A percentile compares a stretch with the other conserved stretches of the same genome.
Conservation (phyloP, 495 filamentous ascomycete species). For the Neurospora sp. region DNA sequence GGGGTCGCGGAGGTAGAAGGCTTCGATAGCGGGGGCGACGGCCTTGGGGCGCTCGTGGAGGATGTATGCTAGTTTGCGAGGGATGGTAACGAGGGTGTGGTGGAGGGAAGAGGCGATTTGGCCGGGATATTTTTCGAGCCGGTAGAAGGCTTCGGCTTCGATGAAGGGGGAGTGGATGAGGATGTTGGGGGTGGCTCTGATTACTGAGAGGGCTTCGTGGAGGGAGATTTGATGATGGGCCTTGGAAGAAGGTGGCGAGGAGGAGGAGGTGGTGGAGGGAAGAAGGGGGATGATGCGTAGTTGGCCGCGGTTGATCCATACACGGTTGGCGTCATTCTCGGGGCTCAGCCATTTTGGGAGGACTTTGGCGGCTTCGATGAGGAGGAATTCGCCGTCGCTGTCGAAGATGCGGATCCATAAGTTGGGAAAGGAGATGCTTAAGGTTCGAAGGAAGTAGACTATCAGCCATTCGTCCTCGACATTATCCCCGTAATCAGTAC, state of each 20-base stretch:
- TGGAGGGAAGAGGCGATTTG: conserved; percentile 64
- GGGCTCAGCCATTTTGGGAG: conserved; percentile 88
- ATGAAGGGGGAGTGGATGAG: conserved; percentile 58
- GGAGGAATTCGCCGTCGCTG: conserved; percentile 86
- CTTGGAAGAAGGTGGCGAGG: conserved; percentile 16
- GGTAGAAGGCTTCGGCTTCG: conserved; percentile 84
- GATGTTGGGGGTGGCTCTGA: conserved; percentile 38
- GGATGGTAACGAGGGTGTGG: conserved; percentile 57
- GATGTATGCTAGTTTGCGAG: conserved; percentile 73
- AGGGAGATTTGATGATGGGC: conserved; percentile 38
- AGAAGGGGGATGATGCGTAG: conserved; percentile 60
- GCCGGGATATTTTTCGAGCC: conserved; percentile 69
- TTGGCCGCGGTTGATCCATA: conserved; percentile 67
- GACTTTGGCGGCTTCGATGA: conserved; percentile 85
- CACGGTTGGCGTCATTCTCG: conserved; percentile 76
- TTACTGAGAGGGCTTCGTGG: conserved; percentile 46
- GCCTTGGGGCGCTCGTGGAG: conserved; percentile 60
- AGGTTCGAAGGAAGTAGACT: conserved; percentile 73
- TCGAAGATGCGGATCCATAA: conserved; percentile 79
- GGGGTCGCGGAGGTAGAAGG: conserved; percentile 88
- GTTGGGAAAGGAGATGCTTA: conserved; percentile 61
- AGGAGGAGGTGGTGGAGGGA: conserved; percentile 1
- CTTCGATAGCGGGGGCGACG: conserved; percentile 75
- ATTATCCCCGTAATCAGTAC: conserved; percentile 81
- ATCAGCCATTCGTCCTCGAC: conserved; percentile 97